phyloP scores from a whole-genome alignment of 2,329 filamentous ascomycete genomes.

The Alternaria tenuissima region DNA sequence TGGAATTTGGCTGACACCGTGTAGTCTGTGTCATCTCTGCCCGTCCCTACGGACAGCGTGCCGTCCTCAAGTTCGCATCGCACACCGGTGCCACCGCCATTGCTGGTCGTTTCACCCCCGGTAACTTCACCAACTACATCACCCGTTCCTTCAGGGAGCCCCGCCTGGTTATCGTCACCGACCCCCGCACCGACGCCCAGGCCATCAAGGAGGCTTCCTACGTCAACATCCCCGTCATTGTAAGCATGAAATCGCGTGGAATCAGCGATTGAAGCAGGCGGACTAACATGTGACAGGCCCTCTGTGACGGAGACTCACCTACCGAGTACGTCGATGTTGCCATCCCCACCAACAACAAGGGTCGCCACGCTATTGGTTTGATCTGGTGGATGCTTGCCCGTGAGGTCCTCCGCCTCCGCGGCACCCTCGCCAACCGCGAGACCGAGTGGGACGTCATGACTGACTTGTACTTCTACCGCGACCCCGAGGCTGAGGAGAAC shows the following conservation, averaged over 20 bases:
- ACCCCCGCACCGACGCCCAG: constrained; percentile 99
- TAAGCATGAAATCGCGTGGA: constrained; percentile 21
- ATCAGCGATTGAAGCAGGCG: neutral
- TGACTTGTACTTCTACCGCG: constrained; percentile 99
- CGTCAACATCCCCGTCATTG: constrained; percentile 99
- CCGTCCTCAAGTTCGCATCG: constrained; percentile 98
- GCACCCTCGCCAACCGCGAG: constrained; percentile 95
- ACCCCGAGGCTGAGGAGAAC: constrained; percentile 99
- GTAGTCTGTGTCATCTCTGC: constrained; percentile 86
- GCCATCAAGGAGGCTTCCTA: constrained; percentile 99
- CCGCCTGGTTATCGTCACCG: constrained; percentile 98
- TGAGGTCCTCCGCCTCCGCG: constrained; percentile 98
- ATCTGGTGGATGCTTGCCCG: constrained; percentile 99
- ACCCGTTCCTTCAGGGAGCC: constrained; percentile 99
- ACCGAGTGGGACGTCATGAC: constrained; percentile 99
- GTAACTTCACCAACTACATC: constrained; percentile 99
- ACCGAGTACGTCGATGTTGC: constrained; percentile 99
- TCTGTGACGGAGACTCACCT: constrained; percentile 98
- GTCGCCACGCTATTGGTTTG: constrained; percentile 97
- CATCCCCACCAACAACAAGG: constrained; percentile 99
- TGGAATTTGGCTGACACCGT: constrained; percentile 22
- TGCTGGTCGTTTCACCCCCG: constrained; percentile 99
- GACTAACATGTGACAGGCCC: constrained; percentile 61
- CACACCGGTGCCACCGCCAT: constrained; percentile 99
- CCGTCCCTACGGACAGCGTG: constrained; percentile 99